Base-by-base conservation (phyloP, 371 early-diverging fungal genomes). In the Blyttiomyces sp. region DNA sequence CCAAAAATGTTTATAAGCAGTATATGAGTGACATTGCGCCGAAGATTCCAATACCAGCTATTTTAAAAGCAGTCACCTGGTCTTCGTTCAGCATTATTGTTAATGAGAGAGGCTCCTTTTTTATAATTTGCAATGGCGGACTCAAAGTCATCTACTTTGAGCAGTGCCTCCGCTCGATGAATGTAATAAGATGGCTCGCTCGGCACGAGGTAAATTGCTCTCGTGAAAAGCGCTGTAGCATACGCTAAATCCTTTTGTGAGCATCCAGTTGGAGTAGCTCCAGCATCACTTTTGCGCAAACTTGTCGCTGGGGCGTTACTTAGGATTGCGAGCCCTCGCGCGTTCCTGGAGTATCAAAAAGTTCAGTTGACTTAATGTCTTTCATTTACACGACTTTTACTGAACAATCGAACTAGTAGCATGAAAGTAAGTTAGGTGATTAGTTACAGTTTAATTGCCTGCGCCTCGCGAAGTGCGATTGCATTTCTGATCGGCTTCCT, bases 101-200 rank as follows among this genome's bases (percentile, higher is more conserved):
- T 39, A 39, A 16, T 39, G 23, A 46, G 46, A 9, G 9, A 23
- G 23, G 26, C 33, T 13, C 39, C 63, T 44, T 62, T 44, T 43
- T 36, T 24, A 16, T 49, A 35, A 28, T 62, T 62, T 11, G 52
- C 54, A 39, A 62, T 55, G 26, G 49, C 33, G 2, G 61, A 46
- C 24, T 70, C 68, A 27, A 70, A 64, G 49, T 77, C 74, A 31
- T 39, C 31, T 2, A 64, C 54, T 2, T 57, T 39, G 13, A 77
- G 11, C 44, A 58, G 65, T 0, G 69, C 68, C 34, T 74, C 71
- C 2, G 72, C 77, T 2, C 69, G 61, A 34, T 73, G 46, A 46
- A 63, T 34, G 49, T 64, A 71, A 45, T 53, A 74, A 39, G 54
- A 46, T 2, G 74, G 72, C 49, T 77, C 74, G 7, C 39, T 32